phyloP scores from a whole-genome alignment of 768 basidiomycete genomes.

The Boletus insuetus region DNA sequence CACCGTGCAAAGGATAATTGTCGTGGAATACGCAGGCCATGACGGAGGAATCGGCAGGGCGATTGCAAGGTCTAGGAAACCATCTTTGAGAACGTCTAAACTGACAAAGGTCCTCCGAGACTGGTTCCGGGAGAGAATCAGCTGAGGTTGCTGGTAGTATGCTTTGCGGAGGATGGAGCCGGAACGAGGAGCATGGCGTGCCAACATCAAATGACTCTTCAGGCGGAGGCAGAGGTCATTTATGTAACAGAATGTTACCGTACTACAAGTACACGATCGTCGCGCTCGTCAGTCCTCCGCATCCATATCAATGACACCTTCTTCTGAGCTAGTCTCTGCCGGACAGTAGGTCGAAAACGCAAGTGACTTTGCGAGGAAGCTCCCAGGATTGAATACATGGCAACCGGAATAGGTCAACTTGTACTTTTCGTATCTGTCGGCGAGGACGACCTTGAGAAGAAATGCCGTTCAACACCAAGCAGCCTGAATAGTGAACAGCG shows the following conservation, averaged over 20 bases:
- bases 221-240: neutral
- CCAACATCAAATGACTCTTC: conserved; percentile 25
- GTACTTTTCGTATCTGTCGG: conserved; percentile 95
- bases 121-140: neutral
- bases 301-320: conserved; percentile 51
- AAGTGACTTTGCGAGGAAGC: conserved; percentile 80
- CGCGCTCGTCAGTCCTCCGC: conserved; percentile 30
- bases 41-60: conserved; percentile 71
- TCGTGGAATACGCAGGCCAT: conserved; percentile 68
- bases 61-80: conserved; percentile 72
- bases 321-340: conserved; percentile 78
- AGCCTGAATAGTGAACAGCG: neutral
- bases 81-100: conserved; percentile 46
- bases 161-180: conserved; percentile 6
- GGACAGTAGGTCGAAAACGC: conserved; percentile 92
- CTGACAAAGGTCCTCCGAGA: conserved; percentile 23
- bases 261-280: neutral
- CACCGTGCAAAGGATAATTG: conserved; percentile 70
- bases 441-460: conserved; percentile 70
- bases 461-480: conserved; percentile 4
- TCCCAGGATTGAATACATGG: conserved; percentile 98
- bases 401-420: conserved; percentile 97
- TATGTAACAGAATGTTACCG: neutral
- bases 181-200: conserved; percentile 15
- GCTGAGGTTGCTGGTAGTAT: conserved; percentile 4